Evolutionary conservation across 441 rosid genomes (phyloP).

Genomic region (Populus trichocarpa): DNA sequence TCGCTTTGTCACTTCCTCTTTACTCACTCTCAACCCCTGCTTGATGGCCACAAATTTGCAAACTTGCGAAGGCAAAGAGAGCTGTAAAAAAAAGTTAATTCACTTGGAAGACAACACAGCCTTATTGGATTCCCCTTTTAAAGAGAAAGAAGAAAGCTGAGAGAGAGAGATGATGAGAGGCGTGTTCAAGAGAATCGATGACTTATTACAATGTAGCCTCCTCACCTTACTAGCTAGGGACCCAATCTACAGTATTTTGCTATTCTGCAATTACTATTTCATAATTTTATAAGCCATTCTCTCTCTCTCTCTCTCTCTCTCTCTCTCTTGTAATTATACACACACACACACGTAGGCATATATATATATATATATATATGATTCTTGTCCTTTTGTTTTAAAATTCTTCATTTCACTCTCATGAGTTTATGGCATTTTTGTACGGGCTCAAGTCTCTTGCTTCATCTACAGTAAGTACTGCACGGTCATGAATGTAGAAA

Average conservation of each 20-base stretch:
- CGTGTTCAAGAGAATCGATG: neutral
- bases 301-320: no score
- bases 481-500: neutral
- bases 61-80: neutral
- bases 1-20: slow-evolving; percentile 1
- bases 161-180: neutral
- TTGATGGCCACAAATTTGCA: slow-evolving; percentile 14
- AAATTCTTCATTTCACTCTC: neutral
- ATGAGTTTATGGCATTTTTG: neutral
- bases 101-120: slow-evolving; percentile 1
- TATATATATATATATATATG: no score
- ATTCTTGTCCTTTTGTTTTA: neutral
- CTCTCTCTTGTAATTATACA: no score
- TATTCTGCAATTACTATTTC: neutral
- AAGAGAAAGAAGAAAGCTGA: neutral
- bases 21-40: slow-evolving; percentile 1
- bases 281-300: no score
- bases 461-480: neutral
- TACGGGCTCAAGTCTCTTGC: neutral
- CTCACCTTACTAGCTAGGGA: neutral
- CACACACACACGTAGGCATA: no score
- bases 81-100: neutral
- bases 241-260: neutral
- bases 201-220: neutral
- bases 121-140: slow-evolving; percentile 22